phyloP scores from a whole-genome alignment of 495 filamentous ascomycete genomes.

The Neurospora sp. region DNA sequence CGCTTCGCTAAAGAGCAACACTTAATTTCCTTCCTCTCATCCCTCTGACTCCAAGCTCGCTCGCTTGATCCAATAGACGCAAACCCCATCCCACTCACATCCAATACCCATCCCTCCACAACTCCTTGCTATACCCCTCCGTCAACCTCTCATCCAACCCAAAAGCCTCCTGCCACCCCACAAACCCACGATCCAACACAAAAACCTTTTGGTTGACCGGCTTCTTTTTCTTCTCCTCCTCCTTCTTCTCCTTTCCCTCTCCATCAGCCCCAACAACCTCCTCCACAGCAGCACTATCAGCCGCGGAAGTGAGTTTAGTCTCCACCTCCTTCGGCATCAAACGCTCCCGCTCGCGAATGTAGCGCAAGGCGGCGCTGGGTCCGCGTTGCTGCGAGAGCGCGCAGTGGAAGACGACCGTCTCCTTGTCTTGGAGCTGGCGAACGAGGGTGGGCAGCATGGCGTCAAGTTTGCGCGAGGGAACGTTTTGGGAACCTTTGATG shows the following conservation, averaged over 20 bases:
- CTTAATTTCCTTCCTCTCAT: not conserved
- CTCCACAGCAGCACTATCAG: not conserved
- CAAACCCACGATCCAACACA: conserved; percentile 79
- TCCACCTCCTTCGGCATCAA: conserved; percentile 18
- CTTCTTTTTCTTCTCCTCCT: conserved; percentile 7
- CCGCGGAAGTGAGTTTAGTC: not conserved
- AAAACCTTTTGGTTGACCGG: conserved; percentile 56
- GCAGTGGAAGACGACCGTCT: conserved; percentile 90
- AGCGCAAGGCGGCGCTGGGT: conserved; percentile 57
- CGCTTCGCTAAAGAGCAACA: not conserved
- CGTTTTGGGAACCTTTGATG: conserved; percentile 65
- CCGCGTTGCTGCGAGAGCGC: conserved; percentile 85
- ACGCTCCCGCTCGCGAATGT: conserved; percentile 54
- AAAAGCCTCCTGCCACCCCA: conserved; percentile 83
- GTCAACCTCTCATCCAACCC: conserved; percentile 74
- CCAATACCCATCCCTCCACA: conserved; percentile 65
- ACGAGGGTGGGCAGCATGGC: conserved; percentile 71
- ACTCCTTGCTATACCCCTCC: conserved; percentile 72
- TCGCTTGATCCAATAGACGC: not conserved
- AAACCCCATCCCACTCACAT: conserved; percentile 3
- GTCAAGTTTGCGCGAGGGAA: conserved; percentile 64
- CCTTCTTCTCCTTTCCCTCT: conserved; percentile 4
- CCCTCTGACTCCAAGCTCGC: not conserved
- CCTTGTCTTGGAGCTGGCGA: conserved; percentile 63
- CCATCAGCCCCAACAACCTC: not conserved